These are phyloP conservation scores for Ascomycota sp. DNA, from an alignment of 2,329 filamentous ascomycete genomes.

Conservation along the genomic window DNA sequence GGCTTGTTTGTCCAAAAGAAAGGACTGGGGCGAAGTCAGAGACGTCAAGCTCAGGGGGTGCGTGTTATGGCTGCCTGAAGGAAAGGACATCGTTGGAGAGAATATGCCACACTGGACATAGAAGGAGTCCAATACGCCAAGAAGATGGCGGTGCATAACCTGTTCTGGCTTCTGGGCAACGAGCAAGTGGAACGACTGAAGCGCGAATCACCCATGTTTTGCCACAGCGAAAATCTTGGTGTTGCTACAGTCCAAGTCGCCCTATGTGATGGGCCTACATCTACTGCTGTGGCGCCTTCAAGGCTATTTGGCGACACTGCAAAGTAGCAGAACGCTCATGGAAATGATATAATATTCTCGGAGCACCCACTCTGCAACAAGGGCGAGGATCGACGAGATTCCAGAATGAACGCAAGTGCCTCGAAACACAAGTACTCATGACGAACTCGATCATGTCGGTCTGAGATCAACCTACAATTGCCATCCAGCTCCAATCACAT, in stretches of 20 bases:
- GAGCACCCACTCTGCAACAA: no score
- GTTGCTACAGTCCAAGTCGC: slow-evolving; percentile 16
- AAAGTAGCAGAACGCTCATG: not conserved
- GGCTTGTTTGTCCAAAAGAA: slow-evolving; percentile 19
- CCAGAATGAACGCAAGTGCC: no score
- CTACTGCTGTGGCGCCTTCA: slow-evolving; percentile 36
- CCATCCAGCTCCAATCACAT: no score
- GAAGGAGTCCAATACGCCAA: slow-evolving; percentile 11
- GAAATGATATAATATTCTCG: not conserved
- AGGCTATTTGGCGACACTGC: slow-evolving; percentile 21
- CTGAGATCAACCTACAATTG: no score
- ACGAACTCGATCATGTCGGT: no score
- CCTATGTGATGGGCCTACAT: slow-evolving; percentile 23
- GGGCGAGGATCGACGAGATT: no score
- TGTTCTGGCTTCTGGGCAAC: slow-evolving; percentile 27
- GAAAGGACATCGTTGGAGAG: slow-evolving; percentile 7
- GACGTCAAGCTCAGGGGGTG: slow-evolving; percentile 20
- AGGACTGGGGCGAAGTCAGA: slow-evolving; percentile 22
- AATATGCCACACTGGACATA: slow-evolving; percentile 25
- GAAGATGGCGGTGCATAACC: slow-evolving; percentile 30
- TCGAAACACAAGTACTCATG: no score
- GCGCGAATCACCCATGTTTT: slow-evolving; percentile 12
- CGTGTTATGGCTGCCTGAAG: slow-evolving; percentile 20
- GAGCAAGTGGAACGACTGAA: slow-evolving; percentile 21
- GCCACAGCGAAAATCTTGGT: slow-evolving; percentile 20